A percentile compares a stretch with the other conserved stretches of the same genome.
Evolutionary conservation across 768 basidiomycete species (phyloP).

Genomic region (Pisolithus tinctorius): DNA sequence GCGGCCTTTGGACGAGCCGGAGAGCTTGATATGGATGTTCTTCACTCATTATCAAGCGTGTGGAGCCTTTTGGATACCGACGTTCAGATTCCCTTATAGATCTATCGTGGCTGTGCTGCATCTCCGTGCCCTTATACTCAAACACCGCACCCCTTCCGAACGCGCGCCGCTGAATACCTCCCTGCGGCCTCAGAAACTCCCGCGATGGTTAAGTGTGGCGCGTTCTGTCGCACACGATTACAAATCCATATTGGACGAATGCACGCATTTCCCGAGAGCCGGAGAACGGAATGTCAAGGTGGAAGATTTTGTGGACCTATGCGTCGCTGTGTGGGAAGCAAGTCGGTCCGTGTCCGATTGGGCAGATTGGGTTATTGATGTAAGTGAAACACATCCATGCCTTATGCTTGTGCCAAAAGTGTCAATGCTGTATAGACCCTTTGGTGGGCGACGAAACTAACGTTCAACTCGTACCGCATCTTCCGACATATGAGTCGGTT

Average conservation of each 20-base stretch:
- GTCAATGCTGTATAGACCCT: slow-evolving; percentile 48
- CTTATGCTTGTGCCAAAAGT: not conserved
- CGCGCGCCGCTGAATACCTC: slow-evolving; percentile 8
- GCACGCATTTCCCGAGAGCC: slow-evolving; percentile 74
- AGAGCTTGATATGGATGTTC: slow-evolving; percentile 52
- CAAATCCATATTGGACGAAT: slow-evolving; percentile 55
- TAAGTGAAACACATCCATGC: slow-evolving; percentile 31
- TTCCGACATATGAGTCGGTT: slow-evolving; percentile 81
- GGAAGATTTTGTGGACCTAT: slow-evolving; percentile 77
- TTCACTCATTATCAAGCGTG: slow-evolving; percentile 55
- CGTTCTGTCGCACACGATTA: slow-evolving; percentile 67
- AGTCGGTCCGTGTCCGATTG: slow-evolving; percentile 56
- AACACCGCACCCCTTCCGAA: slow-evolving; percentile 27
- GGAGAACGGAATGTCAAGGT: slow-evolving; percentile 74
- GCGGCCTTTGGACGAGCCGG: slow-evolving; percentile 28
- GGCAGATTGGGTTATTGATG: slow-evolving; percentile 78
- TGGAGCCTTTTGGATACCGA: slow-evolving; percentile 67
- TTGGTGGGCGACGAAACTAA: slow-evolving; percentile 92
- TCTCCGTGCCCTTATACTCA: slow-evolving; percentile 62
- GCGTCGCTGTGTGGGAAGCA: slow-evolving; percentile 77
- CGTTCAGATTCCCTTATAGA: slow-evolving; percentile 72
- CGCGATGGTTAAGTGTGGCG: slow-evolving; percentile 58
- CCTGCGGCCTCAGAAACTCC: slow-evolving; percentile 26
- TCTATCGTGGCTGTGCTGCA: slow-evolving; percentile 64
- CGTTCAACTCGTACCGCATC: slow-evolving; percentile 86